Evolutionary conservation across 768 basidiomycete species (phyloP).

Genomic region (Naematelia encephala): DNA sequence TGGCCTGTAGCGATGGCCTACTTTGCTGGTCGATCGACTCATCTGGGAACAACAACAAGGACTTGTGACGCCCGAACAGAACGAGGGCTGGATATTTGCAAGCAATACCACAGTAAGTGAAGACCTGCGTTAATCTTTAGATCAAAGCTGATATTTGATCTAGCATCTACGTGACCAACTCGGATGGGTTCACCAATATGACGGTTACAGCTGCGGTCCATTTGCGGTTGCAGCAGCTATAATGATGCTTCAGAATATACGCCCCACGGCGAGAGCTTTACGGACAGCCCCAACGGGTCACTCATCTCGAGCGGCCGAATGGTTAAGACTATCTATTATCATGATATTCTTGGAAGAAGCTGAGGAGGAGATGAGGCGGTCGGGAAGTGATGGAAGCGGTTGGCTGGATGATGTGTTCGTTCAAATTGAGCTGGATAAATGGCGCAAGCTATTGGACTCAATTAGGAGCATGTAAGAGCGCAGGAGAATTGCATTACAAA

Average conservation of each 20-base stretch:
- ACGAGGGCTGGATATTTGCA: conserved; percentile 4
- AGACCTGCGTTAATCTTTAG: too few relatives aligned
- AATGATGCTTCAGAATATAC: neutral
- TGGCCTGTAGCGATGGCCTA: conserved; percentile 2
- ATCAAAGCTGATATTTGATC: conserved; percentile 1
- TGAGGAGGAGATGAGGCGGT: neutral
- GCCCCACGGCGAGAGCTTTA: neutral
- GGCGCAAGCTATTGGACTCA: too few relatives aligned
- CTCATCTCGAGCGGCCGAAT: neutral
- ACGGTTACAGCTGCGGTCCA: conserved; percentile 1
- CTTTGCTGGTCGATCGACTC: conserved; percentile 1
- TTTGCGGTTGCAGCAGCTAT: neutral
- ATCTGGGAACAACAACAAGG: neutral
- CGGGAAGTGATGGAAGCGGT: neutral
- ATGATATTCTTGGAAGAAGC: conserved; percentile 3
- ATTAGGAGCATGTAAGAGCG: too few relatives aligned
- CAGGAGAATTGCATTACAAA: too few relatives aligned
- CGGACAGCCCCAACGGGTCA: neutral
- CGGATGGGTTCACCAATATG: neutral
- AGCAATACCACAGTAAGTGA: neutral
- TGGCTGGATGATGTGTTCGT: neutral
- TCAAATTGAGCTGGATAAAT: neutral
- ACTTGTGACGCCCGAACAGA: neutral
- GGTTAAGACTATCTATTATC: neutral
- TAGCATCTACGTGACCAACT: neutral